phyloP scores from a whole-genome alignment of 306 rosid genomes.

The Quercus mongolica region DNA sequence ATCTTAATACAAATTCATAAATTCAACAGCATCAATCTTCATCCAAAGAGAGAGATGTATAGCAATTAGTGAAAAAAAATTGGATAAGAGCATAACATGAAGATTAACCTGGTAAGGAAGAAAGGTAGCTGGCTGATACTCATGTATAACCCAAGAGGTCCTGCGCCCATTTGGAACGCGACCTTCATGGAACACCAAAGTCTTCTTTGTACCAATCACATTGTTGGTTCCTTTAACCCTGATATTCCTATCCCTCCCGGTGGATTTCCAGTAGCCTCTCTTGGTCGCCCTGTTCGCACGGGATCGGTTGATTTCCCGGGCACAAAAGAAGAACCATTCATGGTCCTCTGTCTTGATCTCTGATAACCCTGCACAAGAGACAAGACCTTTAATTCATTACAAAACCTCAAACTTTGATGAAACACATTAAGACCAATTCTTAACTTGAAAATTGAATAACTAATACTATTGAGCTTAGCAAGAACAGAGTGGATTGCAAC shows the following conservation, averaged over 20 bases:
- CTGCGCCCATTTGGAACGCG: constrained; percentile 15
- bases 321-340: constrained; percentile 64
- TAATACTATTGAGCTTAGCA: too few species aligned
- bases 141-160: constrained; percentile 71
- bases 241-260: constrained; percentile 39
- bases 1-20: background rate
- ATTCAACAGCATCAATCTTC: background rate
- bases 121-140: constrained; percentile 32
- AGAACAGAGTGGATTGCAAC: too few species aligned
- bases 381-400: background rate
- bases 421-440: background rate
- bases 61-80: background rate
- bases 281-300: constrained; percentile 36
- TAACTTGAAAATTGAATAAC: too few species aligned
- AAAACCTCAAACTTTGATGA: background rate
- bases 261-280: constrained; percentile 66
- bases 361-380: constrained; percentile 27
- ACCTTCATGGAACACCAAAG: constrained; percentile 46
- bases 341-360: constrained; percentile 31
- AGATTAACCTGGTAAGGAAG: constrained; percentile 32
- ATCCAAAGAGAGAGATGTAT: background rate
- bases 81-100: background rate
- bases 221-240: constrained; percentile 13
- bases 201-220: constrained; percentile 59
- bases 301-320: constrained; percentile 26